phyloP scores from a whole-genome alignment of 768 basidiomycete species.

The Multifurca ochricompacta region DNA sequence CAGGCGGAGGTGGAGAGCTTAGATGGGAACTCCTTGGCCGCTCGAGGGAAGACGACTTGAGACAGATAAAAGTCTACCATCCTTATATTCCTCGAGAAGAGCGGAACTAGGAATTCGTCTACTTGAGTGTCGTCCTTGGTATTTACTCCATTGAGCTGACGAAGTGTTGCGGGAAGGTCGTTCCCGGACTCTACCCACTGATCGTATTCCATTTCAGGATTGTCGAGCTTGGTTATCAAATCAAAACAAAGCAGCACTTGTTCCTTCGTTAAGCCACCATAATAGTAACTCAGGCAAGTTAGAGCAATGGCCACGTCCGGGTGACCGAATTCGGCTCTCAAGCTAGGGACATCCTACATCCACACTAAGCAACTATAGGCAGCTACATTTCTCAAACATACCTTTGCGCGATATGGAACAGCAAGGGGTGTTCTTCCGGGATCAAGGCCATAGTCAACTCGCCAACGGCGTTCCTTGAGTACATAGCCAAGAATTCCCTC shows the following conservation, averaged over 20 bases:
- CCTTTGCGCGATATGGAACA: slow-evolving; percentile 45
- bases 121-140: slow-evolving; percentile 32
- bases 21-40: slow-evolving; percentile 39
- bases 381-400: background rate
- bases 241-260: slow-evolving; percentile 35
- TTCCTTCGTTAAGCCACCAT: slow-evolving; percentile 34
- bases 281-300: slow-evolving; percentile 44
- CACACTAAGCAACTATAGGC: background rate
- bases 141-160: slow-evolving; percentile 36
- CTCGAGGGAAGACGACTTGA: slow-evolving; percentile 41
- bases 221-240: slow-evolving; percentile 33
- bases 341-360: slow-evolving; percentile 36
- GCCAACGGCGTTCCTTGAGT: slow-evolving; percentile 36
- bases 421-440: slow-evolving; percentile 37
- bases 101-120: slow-evolving; percentile 25
- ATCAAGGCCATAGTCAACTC: slow-evolving; percentile 47
- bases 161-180: slow-evolving; percentile 28
- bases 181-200: slow-evolving; percentile 28
- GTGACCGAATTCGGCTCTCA: slow-evolving; percentile 44
- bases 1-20: slow-evolving; percentile 45
- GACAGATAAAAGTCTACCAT: slow-evolving; percentile 42
- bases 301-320: slow-evolving; percentile 41
- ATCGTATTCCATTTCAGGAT: slow-evolving; percentile 36
- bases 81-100: slow-evolving; percentile 32
- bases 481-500: slow-evolving; percentile 33